A percentile compares a stretch with the other conserved stretches of the same genome.
Evolutionary conservation across 108 stramenopile species (phyloP).

Genomic region (Epithemia pelagica): DNA sequence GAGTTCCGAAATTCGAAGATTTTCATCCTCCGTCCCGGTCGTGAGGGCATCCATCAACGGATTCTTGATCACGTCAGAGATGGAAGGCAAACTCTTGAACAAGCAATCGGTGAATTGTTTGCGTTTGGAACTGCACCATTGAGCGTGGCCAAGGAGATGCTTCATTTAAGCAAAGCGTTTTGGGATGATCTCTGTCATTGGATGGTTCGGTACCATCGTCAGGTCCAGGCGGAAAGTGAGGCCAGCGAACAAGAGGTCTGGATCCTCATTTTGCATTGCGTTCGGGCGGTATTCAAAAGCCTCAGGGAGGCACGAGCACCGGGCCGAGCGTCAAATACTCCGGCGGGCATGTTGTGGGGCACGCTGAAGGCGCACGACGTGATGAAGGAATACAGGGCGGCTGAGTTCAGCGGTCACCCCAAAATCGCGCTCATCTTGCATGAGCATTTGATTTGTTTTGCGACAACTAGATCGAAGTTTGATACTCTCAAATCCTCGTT

Average conservation of each 20-base stretch:
- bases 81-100: background rate
- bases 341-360: background rate
- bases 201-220: background rate
- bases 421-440: background rate
- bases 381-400: background rate
- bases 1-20: background rate
- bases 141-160: background rate
- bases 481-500: background rate
- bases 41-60: background rate
- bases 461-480: background rate
- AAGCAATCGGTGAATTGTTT: background rate
- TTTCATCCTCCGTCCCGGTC: background rate
- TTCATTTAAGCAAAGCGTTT: background rate
- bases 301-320: background rate
- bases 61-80: background rate
- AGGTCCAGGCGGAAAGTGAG: background rate
- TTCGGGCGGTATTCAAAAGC: background rate
- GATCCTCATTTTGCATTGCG: background rate
- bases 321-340: background rate
- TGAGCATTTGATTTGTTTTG: background rate
- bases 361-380: background rate
- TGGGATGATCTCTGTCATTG: background rate
- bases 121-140: background rate
- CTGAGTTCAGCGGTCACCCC: background rate
- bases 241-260: background rate